These are phyloP conservation scores for Tuber borchii DNA, from an alignment of 495 filamentous ascomycete genomes.

Conservation along the genomic window DNA sequence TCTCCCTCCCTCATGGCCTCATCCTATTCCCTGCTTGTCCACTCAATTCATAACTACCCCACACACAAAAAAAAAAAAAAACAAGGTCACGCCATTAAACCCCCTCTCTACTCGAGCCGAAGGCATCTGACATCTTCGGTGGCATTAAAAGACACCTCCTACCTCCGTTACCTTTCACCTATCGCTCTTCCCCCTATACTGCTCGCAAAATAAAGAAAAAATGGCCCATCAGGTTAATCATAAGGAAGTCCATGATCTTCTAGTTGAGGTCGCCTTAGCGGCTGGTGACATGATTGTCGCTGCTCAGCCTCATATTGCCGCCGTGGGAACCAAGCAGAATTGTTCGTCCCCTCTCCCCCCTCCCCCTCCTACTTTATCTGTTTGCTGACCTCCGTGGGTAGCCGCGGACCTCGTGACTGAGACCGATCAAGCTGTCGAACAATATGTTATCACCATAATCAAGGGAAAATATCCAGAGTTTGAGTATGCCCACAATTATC, in stretches of 20 bases:
- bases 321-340: conserved; percentile 73
- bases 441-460: conserved; percentile 61
- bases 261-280: conserved; percentile 64
- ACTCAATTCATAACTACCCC: not conserved
- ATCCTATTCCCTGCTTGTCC: not conserved
- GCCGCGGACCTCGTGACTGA: conserved; percentile 81
- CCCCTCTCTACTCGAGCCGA: not conserved
- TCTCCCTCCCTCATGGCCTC: not conserved
- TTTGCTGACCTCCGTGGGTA: conserved; percentile 40
- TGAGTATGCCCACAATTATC: conserved; percentile 42
- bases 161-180: not conserved
- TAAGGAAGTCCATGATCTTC: conserved; percentile 70
- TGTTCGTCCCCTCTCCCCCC: conserved; percentile 50
- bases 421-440: conserved; percentile 76
- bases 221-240: conserved; percentile 54
- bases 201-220: conserved; percentile 27
- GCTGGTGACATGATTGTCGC: conserved; percentile 76
- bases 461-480: conserved; percentile 59
- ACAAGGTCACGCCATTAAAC: not conserved
- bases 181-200: not conserved
- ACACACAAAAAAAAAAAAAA: not conserved
- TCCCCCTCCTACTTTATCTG: conserved; percentile 6
- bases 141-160: not conserved
- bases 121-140: not conserved
- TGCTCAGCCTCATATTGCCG: conserved; percentile 61